phyloP scores from a whole-genome alignment of 2,329 filamentous ascomycete genomes.

The Cordyceps fumosorosea region DNA sequence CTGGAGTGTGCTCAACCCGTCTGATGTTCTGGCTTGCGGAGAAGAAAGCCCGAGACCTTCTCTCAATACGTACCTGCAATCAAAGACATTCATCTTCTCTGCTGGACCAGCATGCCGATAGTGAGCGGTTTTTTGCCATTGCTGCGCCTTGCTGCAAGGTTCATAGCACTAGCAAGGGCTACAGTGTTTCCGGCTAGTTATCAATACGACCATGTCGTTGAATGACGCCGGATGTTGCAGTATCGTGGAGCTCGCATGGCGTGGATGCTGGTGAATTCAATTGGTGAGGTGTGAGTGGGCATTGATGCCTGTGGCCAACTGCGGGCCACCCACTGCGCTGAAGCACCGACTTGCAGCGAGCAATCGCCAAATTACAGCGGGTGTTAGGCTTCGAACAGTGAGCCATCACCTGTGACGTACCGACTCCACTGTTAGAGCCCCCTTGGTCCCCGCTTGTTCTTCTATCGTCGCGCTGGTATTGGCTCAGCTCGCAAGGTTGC shows the following conservation, averaged over 20 bases:
- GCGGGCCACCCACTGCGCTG: neutral
- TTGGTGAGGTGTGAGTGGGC: neutral
- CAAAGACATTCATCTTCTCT: neutral
- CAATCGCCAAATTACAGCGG: neutral
- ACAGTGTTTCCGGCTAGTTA: neutral
- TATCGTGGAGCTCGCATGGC: neutral
- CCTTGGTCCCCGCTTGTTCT: neutral
- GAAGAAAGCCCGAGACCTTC: neutral
- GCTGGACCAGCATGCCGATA: neutral
- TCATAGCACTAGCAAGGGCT: neutral
- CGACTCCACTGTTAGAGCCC: neutral
- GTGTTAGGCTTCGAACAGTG: neutral
- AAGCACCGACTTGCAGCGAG: neutral
- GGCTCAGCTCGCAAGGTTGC: neutral
- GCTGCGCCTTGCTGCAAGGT: slow-evolving; percentile 3
- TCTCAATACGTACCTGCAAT: neutral
- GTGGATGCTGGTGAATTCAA: neutral
- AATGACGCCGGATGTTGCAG: neutral
- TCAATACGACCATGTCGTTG: neutral
- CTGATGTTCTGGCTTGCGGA: neutral
- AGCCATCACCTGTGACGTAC: neutral
- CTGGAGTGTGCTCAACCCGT: too few relatives aligned
- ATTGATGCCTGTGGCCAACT: neutral
- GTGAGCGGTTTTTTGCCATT: neutral
- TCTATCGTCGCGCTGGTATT: slow-evolving; percentile 4